Evolutionary conservation across 164 flowering plant genomes (phyloP).

Genomic region (Vitis amurensis): DNA sequence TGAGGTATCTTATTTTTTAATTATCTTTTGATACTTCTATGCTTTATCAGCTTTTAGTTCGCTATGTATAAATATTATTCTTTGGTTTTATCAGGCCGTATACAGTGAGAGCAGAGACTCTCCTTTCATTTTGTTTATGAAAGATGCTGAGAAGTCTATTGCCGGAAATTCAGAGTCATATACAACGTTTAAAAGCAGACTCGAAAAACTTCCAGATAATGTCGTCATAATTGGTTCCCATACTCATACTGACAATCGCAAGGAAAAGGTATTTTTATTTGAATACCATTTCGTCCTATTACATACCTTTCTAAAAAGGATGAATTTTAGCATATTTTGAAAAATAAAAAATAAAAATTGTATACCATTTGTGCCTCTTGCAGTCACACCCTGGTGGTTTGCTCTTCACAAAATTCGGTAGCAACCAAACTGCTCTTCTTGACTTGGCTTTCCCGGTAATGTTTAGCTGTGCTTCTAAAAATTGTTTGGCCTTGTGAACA

Average conservation of each 20-base stretch:
- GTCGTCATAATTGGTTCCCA: slow-evolving; percentile 78
- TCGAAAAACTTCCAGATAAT: slow-evolving; percentile 79
- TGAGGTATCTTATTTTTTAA: slow-evolving; percentile 50
- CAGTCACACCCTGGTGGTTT: slow-evolving; percentile 96
- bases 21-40: not conserved
- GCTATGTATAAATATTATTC: slow-evolving; percentile 4
- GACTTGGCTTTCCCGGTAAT: slow-evolving; percentile 94
- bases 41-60: not conserved
- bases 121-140: slow-evolving; percentile 82
- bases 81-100: slow-evolving; percentile 48
- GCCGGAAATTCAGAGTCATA: slow-evolving; percentile 68
- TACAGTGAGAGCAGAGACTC: slow-evolving; percentile 58
- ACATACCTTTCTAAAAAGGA: not conserved
- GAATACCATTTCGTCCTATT: not conserved
- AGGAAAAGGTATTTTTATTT: slow-evolving; percentile 64
- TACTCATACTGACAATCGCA: slow-evolving; percentile 72
- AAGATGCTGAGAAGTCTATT: slow-evolving; percentile 87
- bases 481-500: not conserved
- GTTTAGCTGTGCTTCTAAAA: not conserved
- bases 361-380: slow-evolving; percentile 15
- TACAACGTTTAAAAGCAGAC: slow-evolving; percentile 59
- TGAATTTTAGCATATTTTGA: not conserved
- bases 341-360: not conserved
- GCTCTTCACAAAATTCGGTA: slow-evolving; percentile 89
- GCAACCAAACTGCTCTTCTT: slow-evolving; percentile 89